Conservation (phyloP, 164 flowering plant genomes). For the Chloranthus sessilifolius region DNA sequence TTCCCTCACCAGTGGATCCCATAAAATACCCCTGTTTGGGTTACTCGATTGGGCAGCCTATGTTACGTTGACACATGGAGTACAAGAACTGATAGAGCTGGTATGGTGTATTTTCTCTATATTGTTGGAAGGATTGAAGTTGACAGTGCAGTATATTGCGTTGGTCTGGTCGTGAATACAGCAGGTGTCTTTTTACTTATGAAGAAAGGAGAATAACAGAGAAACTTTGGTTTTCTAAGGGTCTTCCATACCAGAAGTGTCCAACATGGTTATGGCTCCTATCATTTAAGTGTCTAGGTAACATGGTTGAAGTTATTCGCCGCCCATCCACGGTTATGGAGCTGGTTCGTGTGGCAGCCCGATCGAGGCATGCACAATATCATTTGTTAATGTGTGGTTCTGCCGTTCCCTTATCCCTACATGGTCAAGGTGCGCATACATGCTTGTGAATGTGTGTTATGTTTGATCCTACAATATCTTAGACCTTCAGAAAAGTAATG, state of each 20-base stretch:
- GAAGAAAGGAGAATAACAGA: too few relatives aligned
- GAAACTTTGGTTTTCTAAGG: constrained; percentile 11
- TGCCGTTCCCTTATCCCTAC: constrained; percentile 96
- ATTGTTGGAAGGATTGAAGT: too few relatives aligned
- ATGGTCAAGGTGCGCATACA: constrained; percentile 89
- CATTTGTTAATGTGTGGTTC: constrained; percentile 35
- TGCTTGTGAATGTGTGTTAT: constrained; percentile 57
- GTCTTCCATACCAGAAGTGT: constrained; percentile 13
- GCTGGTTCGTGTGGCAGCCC: constrained; percentile 91
- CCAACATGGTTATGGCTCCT: constrained; percentile 28
- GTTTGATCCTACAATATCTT: constrained; percentile 40
- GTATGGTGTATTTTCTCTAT: too few relatives aligned
- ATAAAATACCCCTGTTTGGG: constrained; percentile 12
- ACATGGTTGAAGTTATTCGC: constrained; percentile 30
- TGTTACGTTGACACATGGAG: not conserved
- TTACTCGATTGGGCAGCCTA: too few relatives aligned
- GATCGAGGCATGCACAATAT: constrained; percentile 54
- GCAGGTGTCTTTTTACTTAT: too few relatives aligned
- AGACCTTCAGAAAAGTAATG: too few relatives aligned
- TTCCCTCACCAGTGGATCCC: constrained; percentile 11
- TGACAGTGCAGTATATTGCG: too few relatives aligned
- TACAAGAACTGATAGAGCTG: too few relatives aligned
- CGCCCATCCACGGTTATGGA: constrained; percentile 78
- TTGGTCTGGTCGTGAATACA: too few relatives aligned
- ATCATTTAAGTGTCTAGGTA: constrained; percentile 36